Base-by-base conservation (phyloP, 441 rosid genomes). In the Daphne laureola region DNA sequence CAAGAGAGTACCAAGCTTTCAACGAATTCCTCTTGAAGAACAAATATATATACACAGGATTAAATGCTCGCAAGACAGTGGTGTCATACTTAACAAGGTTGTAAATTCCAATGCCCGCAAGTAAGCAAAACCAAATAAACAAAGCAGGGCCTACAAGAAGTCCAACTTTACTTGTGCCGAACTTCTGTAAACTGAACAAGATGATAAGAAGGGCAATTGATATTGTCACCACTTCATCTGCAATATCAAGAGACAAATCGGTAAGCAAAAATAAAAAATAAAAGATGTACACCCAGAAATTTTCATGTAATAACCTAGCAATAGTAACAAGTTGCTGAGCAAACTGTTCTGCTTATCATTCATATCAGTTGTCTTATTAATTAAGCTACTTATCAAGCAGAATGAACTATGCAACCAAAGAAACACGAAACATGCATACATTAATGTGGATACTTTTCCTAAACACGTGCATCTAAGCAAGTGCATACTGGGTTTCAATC, bases 151-250 rank as follows among this genome's bases (percentile, higher is more conserved):
- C 97, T 46, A 92, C 80, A 61, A 55, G 85, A 67, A 92, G 86
- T 64, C 98, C 98, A 67, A 89, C 90, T 79, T 92, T 92, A 76
- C 98, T 92, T 53, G 98, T 89, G 70, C 98, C 98, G 72, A 68
- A 89, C 80, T 86, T 89, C 78, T 92, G 98, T 68, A 92, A 78
- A 76, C 97, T 86, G 76, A 92, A 92, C 75, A 92, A 73, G 66
- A 86, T 80, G 73, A 92, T 82, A 70, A 92, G 79, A 73, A 77
- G 84, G 63, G 95, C 92, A 83, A 83, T 85, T 21, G 97, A 82
- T 72, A 92, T 89, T 89, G 84, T 80, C 87, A 66, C 71, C 81
- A 86, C 98, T 75, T 92, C 72, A 59, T 77, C 98, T 92, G 96
- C 88, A 79, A 21, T 49, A 72, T 69, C 60, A 56, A 64, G 55